Evolutionary conservation across 129 eudicot genomes (phyloP), one percentile per base, ranked within the genome.

Genomic region (Artemisia argyi): DNA sequence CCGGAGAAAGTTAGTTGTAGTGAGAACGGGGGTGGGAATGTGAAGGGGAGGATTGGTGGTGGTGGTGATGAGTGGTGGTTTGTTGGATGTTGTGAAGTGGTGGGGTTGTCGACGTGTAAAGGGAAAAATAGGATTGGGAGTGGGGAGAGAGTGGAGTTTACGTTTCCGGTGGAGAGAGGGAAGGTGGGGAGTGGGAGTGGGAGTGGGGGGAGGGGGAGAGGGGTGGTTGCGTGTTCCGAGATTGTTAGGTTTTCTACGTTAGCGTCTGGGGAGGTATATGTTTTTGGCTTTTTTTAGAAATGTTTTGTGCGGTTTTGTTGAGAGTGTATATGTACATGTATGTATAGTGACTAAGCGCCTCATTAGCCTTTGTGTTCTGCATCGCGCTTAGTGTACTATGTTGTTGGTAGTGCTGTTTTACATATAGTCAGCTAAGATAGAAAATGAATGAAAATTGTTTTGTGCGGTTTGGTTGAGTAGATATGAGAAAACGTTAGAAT

Each of bases 11-110:
- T 50, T 42, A 63, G 20, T 12, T 26, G 66, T 47, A 52, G 35
- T 46, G 71, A 28, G 32, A 28, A 28, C 58, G 12, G 13, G 13
- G 55, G 3, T 32, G 61, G 49, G 17, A 57, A 28, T 7, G 32
- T 28, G 32, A 67, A 35, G 13, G 73, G 62, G 19, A 62, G 71
- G 28, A 49, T 22, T 71, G 84, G 82, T 66, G 80, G 77, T 53
- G 68, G n/a, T n/a, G n/a, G n/a, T n/a, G n/a, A 73, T 50, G 87
- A 88, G 80, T 94, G 98, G 98, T 94, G 96, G 96, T 78, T 85
- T 75, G 96, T 94, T 51, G 91, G 96, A 6, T 79, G 74, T 66
- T 76, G 80, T 7, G 96, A 90, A 79, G 88, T 94, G 39, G 57
- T 83, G 0, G 98, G 96, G 56, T 28, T 88, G 86, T 94, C 99